These are phyloP conservation scores for Phlyctochytrium bullatum DNA, from an alignment of 192 early-diverging fungal species.

Conservation along the genomic window DNA sequence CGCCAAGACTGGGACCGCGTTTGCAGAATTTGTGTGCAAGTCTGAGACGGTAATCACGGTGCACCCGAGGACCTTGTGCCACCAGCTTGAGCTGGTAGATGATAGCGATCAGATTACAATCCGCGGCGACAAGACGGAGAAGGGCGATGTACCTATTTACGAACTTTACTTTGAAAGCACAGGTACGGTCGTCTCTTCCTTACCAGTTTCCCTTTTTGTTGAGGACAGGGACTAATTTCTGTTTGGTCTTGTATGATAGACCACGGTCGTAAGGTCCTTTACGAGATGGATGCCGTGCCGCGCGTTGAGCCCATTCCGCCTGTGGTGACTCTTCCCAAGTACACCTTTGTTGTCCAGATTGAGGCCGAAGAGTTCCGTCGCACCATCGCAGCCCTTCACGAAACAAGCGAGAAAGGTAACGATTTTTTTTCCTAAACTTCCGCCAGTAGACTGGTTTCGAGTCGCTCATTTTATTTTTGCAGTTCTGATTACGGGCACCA, in stretches of 20 bases:
- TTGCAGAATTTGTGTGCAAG: slow-evolving; percentile 11
- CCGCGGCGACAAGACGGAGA: slow-evolving; percentile 32
- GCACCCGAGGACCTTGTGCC: slow-evolving; percentile 30
- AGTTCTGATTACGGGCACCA: slow-evolving; percentile 34
- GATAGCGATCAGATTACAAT: slow-evolving; percentile 32
- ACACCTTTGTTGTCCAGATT: slow-evolving; percentile 32
- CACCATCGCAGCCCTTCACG: slow-evolving; percentile 29
- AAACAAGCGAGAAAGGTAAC: slow-evolving; percentile 33
- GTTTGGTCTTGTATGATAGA: slow-evolving; percentile 21
- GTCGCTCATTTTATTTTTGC: slow-evolving; percentile 2
- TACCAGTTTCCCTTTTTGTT: neutral
- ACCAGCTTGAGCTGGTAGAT: slow-evolving; percentile 39
- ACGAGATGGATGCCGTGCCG: slow-evolving; percentile 42
- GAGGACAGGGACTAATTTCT: neutral
- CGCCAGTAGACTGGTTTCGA: neutral
- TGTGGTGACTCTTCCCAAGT: slow-evolving; percentile 3
- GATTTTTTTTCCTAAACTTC: neutral
- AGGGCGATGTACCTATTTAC: slow-evolving; percentile 25
- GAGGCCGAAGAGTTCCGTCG: slow-evolving; percentile 30
- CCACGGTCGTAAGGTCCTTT: slow-evolving; percentile 31
- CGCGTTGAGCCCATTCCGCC: slow-evolving; percentile 29
- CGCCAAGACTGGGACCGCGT: slow-evolving; percentile 3
- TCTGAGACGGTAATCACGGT: slow-evolving; percentile 22
- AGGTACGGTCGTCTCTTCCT: slow-evolving; percentile 18
- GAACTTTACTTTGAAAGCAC: slow-evolving; percentile 38